Conservation (phyloP, 441 rosid genomes). For the Pelargonium cotyledonis region DNA sequence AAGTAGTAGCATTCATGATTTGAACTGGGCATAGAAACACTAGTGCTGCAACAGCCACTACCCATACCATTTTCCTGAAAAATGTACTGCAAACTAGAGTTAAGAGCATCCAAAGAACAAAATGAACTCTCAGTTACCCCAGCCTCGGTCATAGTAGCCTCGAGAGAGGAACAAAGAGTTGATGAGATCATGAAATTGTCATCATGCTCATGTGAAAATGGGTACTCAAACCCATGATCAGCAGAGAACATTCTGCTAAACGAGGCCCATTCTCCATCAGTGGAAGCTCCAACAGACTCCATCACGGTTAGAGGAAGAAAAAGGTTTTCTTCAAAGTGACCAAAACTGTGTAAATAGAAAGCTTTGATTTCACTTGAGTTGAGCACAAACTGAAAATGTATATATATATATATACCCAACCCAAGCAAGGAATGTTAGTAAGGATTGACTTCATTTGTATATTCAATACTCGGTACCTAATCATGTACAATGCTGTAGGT, state of each 20-base stretch:
- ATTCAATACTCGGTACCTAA: constrained; percentile 5
- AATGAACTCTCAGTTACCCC: constrained; percentile 21
- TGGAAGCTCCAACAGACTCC: constrained; percentile 44
- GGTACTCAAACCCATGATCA: constrained; percentile 61
- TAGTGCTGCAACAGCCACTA: neutral
- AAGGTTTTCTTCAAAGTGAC: neutral
- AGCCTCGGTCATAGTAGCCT: constrained; percentile 26
- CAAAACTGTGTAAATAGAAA: neutral
- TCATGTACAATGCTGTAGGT: constrained; percentile 20
- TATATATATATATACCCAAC: constrained; percentile 27
- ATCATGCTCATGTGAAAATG: constrained; percentile 18
- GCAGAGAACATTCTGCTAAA: constrained; percentile 41
- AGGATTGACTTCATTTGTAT: constrained; percentile 27
- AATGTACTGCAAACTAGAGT: constrained; percentile 15
- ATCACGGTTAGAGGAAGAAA: constrained; percentile 21
- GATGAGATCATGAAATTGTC: constrained; percentile 19
- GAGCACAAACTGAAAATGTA: constrained; percentile 16
- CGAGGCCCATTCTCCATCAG: constrained; percentile 55
- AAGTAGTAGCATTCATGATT: constrained; percentile 24
- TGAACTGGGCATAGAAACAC: neutral
- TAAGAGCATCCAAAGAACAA: neutral
- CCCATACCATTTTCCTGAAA: constrained; percentile 23
- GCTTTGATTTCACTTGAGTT: constrained; percentile 21
- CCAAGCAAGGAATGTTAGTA: constrained; percentile 20
- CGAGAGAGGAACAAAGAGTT: constrained; percentile 31